These are phyloP conservation scores for Solanum chilense DNA, from an alignment of 257 asterid species.

Conservation along the genomic window DNA sequence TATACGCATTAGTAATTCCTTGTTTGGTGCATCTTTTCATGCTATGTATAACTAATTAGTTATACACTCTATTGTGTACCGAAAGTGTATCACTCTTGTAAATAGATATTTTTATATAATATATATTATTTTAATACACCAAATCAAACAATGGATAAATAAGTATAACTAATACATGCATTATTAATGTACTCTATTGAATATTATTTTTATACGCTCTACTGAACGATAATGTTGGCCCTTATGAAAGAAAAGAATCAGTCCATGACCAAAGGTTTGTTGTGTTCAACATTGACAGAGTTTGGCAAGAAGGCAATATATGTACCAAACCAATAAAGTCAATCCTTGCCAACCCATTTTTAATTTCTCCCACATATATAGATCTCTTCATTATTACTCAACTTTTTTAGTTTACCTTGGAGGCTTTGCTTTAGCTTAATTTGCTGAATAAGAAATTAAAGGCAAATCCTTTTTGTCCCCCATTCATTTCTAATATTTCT, in stretches of 20 bases:
- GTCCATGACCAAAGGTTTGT: not conserved
- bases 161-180: no score
- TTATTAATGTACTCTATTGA: rapidly evolving
- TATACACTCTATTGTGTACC: no score
- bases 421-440: slow-evolving; percentile 16
- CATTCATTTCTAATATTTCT: not conserved
- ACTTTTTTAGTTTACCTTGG: slow-evolving; percentile 6
- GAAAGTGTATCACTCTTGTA: no score
- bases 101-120: no score
- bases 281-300: slow-evolving; percentile 10
- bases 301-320: slow-evolving; percentile 48
- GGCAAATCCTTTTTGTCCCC: not conserved
- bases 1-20: no score
- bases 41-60: no score
- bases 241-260: slow-evolving; percentile 4
- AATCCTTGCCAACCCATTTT: slow-evolving; percentile 19
- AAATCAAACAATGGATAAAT: rapidly evolving
- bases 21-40: no score
- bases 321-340: slow-evolving; percentile 29
- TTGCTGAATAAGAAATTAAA: slow-evolving; percentile 54
- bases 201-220: no score
- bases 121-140: no score
- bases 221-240: no score
- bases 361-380: not conserved
- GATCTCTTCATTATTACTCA: slow-evolving; percentile 17